Percentiles rank a stretch among this genome's conserved stretches.
phyloP scores from a whole-genome alignment of 306 rosid genomes.

The Lathyrus oleraceus region DNA sequence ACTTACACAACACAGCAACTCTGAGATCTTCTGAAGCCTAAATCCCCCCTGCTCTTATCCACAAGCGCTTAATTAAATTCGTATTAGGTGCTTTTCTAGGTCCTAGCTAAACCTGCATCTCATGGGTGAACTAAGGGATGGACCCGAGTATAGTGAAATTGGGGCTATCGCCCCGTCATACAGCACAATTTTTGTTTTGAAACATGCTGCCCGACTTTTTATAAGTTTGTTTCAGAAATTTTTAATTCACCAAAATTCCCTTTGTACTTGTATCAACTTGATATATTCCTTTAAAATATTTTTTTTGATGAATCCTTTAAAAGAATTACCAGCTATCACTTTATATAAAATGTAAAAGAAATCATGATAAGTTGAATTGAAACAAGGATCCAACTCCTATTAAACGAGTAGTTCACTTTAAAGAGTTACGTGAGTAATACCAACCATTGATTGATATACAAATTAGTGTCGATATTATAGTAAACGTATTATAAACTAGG shows the following conservation, averaged over 20 bases:
- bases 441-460: too few relatives aligned
- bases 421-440: not conserved
- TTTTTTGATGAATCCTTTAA: not conserved
- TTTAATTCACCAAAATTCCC: not conserved
- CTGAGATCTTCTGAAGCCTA: not conserved
- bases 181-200: not conserved
- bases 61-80: conserved; percentile 12
- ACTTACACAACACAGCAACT: not conserved
- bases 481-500: too few relatives aligned
- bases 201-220: not conserved
- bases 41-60: not conserved
- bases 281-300: not conserved
- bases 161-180: not conserved
- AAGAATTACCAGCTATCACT: conserved; percentile 2
- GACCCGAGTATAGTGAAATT: not conserved
- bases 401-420: not conserved
- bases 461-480: too few relatives aligned
- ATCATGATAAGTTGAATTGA: not conserved
- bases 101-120: not conserved
- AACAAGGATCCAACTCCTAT: not conserved
- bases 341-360: not conserved
- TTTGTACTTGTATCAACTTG: not conserved
- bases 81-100: not conserved
- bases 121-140: not conserved
- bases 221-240: not conserved